These are phyloP conservation scores for Tilletia horrida DNA, from an alignment of 1,284 basidiomycete species.

Conservation along the genomic window DNA sequence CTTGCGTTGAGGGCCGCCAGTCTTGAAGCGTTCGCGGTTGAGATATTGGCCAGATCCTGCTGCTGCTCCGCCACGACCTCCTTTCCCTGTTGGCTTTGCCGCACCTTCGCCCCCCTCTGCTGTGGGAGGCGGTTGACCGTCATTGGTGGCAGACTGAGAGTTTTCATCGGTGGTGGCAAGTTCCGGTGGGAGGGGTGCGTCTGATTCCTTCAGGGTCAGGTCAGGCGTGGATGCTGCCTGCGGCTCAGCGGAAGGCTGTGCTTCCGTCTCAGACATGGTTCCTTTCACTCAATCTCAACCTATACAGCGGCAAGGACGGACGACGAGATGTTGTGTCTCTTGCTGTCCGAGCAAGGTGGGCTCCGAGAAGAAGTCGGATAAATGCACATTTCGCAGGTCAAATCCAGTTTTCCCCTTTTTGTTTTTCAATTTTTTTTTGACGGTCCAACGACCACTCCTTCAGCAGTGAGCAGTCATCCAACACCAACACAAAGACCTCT, in stretches of 20 bases:
- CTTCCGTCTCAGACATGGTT: not conserved
- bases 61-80: not conserved
- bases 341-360: too few species aligned
- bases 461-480: too few species aligned
- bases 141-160: not conserved
- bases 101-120: not conserved
- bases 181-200: not conserved
- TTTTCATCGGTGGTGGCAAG: not conserved
- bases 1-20: conserved; percentile 17
- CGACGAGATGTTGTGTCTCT: too few species aligned
- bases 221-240: not conserved
- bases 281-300: not conserved
- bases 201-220: conserved; percentile 7
- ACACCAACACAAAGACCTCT: too few species aligned
- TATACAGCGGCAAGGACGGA: too few species aligned
- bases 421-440: too few species aligned
- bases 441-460: too few species aligned
- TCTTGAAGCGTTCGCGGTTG: conserved; percentile 18
- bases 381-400: too few species aligned
- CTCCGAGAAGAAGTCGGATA: too few species aligned
- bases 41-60: conserved; percentile 1
- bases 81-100: not conserved
- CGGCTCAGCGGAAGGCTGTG: not conserved
- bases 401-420: too few species aligned
- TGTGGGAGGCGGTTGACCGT: not conserved